A percentile compares a stretch with the other conserved stretches of the same genome.
Conservation (phyloP, 768 basidiomycete species). For the Myochromella boudieri region DNA sequence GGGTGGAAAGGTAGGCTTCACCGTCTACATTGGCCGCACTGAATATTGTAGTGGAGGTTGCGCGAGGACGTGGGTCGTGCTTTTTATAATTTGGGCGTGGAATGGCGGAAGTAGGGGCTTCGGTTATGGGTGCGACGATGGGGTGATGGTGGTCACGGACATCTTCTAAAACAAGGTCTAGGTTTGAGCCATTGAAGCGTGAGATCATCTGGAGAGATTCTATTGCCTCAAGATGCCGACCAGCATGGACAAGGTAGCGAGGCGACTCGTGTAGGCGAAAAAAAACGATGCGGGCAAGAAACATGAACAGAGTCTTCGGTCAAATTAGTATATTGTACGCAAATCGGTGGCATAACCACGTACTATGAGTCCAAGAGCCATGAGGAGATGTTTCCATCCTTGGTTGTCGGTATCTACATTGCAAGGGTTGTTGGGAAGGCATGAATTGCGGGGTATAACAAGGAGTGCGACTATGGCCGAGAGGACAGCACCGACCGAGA, state of each 20-base stretch:
- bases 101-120: conserved; percentile 2
- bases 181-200: conserved; percentile 76
- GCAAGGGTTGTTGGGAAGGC: conserved; percentile 54
- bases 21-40: conserved; percentile 31
- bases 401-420: conserved; percentile 67
- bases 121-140: conserved; percentile 6
- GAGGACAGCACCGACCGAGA: conserved; percentile 89
- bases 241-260: conserved; percentile 87
- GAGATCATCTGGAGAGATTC: conserved; percentile 84
- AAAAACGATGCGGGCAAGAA: conserved; percentile 81
- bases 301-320: conserved; percentile 82
- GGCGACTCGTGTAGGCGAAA: conserved; percentile 96
- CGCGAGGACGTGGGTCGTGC: conserved; percentile 15
- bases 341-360: conserved; percentile 29
- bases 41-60: conserved; percentile 33
- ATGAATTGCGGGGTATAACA: conserved; percentile 77
- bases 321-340: conserved; percentile 1
- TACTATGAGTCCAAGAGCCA: conserved; percentile 78
- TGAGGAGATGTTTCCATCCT: conserved; percentile 89
- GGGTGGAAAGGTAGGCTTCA: conserved; percentile 5
- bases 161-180: conserved; percentile 69
- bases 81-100: conserved; percentile 4
- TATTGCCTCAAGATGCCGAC: conserved; percentile 81
- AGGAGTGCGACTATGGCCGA: conserved; percentile 78
- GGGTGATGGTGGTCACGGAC: conserved; percentile 49